Evolutionary conservation across 768 basidiomycete species (phyloP).

Genomic region (Amanita rimosa): DNA sequence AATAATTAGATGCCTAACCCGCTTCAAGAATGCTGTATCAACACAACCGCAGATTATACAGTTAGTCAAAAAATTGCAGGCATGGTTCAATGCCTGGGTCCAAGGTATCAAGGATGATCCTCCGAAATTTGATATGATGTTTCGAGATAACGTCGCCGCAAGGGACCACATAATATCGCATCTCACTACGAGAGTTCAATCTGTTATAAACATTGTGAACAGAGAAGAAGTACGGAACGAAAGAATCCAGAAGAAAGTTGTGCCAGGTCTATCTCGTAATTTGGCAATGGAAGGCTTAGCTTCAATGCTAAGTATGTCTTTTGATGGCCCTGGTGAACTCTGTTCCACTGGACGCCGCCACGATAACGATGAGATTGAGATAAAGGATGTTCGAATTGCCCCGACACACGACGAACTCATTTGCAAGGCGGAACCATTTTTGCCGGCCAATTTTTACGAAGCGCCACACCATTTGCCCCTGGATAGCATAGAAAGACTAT

Average conservation of each 20-base stretch:
- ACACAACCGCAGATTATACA: conserved; percentile 31
- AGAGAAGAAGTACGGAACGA: conserved; percentile 33
- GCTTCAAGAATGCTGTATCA: conserved; percentile 44
- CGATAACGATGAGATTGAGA: conserved; percentile 53
- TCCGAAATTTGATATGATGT: conserved; percentile 34
- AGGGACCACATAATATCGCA: conserved; percentile 27
- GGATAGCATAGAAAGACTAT: conserved; percentile 49
- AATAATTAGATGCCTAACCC: conserved; percentile 33
- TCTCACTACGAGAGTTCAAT: conserved; percentile 21
- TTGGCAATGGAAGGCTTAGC: conserved; percentile 23
- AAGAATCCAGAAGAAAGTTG: conserved; percentile 10
- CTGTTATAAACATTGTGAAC: conserved; percentile 33
- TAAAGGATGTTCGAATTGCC: conserved; percentile 49
- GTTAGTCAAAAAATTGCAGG: conserved; percentile 28
- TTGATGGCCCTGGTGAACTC: conserved; percentile 44
- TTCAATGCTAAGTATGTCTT: conserved; percentile 26
- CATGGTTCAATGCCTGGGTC: conserved; percentile 40
- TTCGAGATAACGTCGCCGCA: conserved; percentile 17
- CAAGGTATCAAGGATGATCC: conserved; percentile 23
- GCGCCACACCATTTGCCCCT: conserved; percentile 53
- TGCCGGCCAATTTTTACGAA: conserved; percentile 47
- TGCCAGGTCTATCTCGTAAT: not conserved
- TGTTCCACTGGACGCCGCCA: conserved; percentile 45
- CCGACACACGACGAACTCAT: conserved; percentile 62
- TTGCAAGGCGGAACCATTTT: conserved; percentile 34